Evolutionary conservation across 1,284 basidiomycete genomes (phyloP), one percentile per base, ranked within the genome.

Genomic region (Apiotrichum domesticum): DNA sequence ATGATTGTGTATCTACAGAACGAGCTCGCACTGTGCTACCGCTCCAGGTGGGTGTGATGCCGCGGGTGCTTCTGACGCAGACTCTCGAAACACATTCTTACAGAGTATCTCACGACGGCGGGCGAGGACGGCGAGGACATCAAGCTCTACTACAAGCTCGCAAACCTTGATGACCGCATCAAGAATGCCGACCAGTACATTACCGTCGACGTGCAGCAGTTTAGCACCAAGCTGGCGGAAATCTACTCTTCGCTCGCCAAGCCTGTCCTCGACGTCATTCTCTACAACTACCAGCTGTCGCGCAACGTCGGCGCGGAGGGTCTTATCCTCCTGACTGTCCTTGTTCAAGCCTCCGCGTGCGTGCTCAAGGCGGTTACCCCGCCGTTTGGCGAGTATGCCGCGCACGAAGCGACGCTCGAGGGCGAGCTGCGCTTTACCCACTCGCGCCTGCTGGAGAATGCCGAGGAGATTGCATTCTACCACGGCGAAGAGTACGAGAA

Each of bases 281-380:
- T 98, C 14, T 98, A 98, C 80, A 98, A 98, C 76, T 96, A 92
- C 69, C 92, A 98, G 73, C 81, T 98, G 29, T 90, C 90, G 11
- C 85, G 86, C 63, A 95, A 94, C 65, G 91, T 98, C 39, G 95
- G 95, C 9, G 93, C 92, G 3, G 95, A 98, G 73, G 92, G 92
- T 14, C 80, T 98, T 7, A 80, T 97, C 41, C 79, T 89, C 21
- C 81, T 98, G 50, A 94, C 90, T 4, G 75, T 94, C 46, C 76
- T 94, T 21, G 89, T 98, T 6, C 92, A 97, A 69, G 77, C 82
- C 3, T 87, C 87, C 44, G 88, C 91, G 3, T 40, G 43, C 3
- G 67, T 58, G 91, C 89, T 95, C 52, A 85, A 89, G 57, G 84
- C 84, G 46, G 77, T 92, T 56, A 96, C 95, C 0, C 95, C 95